Base-by-base conservation (phyloP, 2,329 filamentous ascomycete genomes). In the Phialocephala subalpina region DNA sequence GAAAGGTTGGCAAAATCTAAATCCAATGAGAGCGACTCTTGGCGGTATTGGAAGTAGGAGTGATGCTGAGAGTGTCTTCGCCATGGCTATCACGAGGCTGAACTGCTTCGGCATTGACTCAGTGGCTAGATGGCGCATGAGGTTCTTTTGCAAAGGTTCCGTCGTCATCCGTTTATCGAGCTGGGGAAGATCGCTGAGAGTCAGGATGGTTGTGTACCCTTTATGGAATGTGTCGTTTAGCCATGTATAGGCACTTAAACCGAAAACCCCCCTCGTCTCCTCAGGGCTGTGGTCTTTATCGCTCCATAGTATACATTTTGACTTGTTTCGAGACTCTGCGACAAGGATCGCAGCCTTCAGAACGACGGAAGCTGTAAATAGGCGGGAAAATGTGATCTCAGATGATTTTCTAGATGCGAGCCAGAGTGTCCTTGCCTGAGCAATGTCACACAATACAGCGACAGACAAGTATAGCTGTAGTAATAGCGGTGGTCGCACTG, bases 181-280 rank as follows among this genome's bases (percentile, higher is more conserved):
- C 9, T 66, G 63, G 29, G 57, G 67, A 5, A 79, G 70, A 56
- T 74, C 71, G 1, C 77, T 72, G 8, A 76, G 60, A 0, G 63
- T 67, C 16, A 80, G 59, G 14, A 76, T 62, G n/a, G 70, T 74
- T 9, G 63, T 68, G 57, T 73, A 78, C 1, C 78, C 78, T 8
- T 45, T 35, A 9, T 70, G 22, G 62, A 80, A 77, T 1, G 79
- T 53, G 11, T 60, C 60, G 55, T 77, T 77, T 2, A 79, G 67
- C 78, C 78, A 80, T 60, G 66, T 73, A 63, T 76, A 77, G 22
- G 76, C 68, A 25, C 72, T 71, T 14, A 75, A 71, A 29, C 67
- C 71, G 52, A 77, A 75, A 8, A 78, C 69, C 5, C 76, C 72
- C 40, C 72, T 74, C 7, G 73, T 76, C 71, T 68, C 78, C 76